Conservation (phyloP, 805 yeast genomes). For the Candida pini region DNA sequence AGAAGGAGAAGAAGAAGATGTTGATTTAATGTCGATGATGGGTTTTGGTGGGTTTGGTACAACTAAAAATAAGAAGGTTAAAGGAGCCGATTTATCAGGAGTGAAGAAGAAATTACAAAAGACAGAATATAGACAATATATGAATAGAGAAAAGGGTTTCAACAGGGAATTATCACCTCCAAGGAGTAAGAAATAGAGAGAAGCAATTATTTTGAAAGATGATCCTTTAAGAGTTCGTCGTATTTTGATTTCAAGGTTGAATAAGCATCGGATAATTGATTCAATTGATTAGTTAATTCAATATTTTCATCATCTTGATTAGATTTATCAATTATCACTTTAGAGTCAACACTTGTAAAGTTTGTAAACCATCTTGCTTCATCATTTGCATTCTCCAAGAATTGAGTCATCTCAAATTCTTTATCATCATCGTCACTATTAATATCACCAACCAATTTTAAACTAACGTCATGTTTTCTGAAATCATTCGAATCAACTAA, state of each 20-base stretch:
- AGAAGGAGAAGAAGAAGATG: conserved; percentile 16
- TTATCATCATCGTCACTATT: conserved; percentile 6
- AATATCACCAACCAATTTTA: conserved; percentile 28
- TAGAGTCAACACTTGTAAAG: conserved; percentile 34
- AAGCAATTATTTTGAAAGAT: conserved; percentile 23
- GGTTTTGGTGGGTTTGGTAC: conserved; percentile 52
- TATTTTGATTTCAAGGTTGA: conserved; percentile 52
- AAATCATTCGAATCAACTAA: conserved; percentile 36
- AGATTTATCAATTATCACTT: conserved; percentile 22
- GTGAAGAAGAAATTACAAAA: conserved; percentile 31
- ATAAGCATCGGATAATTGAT: conserved; percentile 53
- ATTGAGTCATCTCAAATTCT: conserved; percentile 38
- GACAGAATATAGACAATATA: conserved; percentile 52
- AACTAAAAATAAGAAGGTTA: conserved; percentile 53
- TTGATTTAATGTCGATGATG: conserved; percentile 41
- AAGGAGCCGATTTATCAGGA: conserved; percentile 41
- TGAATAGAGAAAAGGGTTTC: conserved; percentile 53
- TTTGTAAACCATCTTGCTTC: conserved; percentile 51
- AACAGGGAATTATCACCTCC: conserved; percentile 50
- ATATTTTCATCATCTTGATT: conserved; percentile 31
- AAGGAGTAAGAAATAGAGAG: conserved; percentile 17
- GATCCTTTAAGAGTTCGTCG: conserved; percentile 51
- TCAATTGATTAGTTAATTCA: conserved; percentile 41
- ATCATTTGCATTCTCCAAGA: conserved; percentile 41
- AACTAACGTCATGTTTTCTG: conserved; percentile 38